phyloP scores from a whole-genome alignment of 163 green algal species.

The Scenedesmus sp. region DNA sequence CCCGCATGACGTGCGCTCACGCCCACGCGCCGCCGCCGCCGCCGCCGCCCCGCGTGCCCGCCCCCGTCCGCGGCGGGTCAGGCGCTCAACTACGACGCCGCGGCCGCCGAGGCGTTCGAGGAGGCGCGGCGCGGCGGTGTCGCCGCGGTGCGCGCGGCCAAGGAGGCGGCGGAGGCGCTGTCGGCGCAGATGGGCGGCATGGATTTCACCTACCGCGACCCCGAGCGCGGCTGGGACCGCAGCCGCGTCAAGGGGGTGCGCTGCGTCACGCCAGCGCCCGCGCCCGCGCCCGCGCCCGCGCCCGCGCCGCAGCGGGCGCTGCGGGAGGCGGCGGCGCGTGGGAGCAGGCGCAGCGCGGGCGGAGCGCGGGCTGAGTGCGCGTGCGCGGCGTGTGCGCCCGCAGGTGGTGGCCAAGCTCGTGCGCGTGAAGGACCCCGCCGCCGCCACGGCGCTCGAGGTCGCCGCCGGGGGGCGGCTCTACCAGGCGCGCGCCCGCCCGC shows the following conservation, averaged over 20 bases:
- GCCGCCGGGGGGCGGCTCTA: conserved; percentile 92
- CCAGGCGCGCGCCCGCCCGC: conserved; percentile 75
- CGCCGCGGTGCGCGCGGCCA: conserved; percentile 51
- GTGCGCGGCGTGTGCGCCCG: too few species aligned
- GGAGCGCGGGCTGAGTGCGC: too few species aligned
- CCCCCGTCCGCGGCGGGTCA: too few species aligned
- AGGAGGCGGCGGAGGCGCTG: conserved; percentile 64
- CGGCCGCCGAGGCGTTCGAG: conserved; percentile 59
- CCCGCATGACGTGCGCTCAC: too few species aligned
- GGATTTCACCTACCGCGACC: conserved; percentile 80
- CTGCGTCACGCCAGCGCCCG: too few species aligned
- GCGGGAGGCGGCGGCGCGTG: too few species aligned
- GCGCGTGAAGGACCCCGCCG: conserved; percentile 73
- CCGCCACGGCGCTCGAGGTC: conserved; percentile 93
- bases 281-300: too few species aligned
- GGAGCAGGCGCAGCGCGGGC: too few species aligned
- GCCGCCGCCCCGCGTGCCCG: too few species aligned
- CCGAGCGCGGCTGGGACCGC: conserved; percentile 75
- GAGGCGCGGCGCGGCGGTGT: conserved; percentile 51
- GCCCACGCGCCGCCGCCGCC: too few species aligned
- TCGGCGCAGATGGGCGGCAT: conserved; percentile 41
- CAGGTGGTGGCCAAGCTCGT: conserved; percentile 88
- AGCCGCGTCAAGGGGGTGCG: conserved; percentile 83
- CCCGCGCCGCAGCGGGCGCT: too few species aligned
- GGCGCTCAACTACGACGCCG: conserved; percentile 38